Evolutionary conservation across 768 basidiomycete species (phyloP).

Genomic region (Leucogyrophana mollusca): DNA sequence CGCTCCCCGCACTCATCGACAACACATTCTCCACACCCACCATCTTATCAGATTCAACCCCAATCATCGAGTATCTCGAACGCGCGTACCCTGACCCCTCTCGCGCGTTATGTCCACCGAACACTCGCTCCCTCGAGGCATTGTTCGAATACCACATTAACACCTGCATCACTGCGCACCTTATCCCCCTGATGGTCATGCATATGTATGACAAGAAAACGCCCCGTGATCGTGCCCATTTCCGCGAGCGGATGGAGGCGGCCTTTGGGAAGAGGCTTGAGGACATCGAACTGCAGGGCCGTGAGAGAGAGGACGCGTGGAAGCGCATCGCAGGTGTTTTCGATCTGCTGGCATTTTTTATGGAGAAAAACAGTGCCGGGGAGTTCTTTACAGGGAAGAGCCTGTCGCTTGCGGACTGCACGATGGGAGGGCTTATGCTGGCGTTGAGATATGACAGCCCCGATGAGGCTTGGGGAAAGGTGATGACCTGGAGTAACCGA

Average conservation of each 20-base stretch:
- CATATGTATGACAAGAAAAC: conserved; percentile 22
- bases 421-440: conserved; percentile 22
- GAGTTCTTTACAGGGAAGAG: conserved; percentile 19
- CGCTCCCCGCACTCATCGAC: conserved; percentile 31
- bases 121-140: conserved; percentile 21
- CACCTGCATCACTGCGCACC: conserved; percentile 11
- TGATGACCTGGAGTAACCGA: conserved; percentile 26
- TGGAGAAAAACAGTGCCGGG: conserved; percentile 8
- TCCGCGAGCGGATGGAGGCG: conserved; percentile 15
- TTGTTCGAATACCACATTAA: conserved; percentile 19
- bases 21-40: conserved; percentile 17
- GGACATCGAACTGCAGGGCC: conserved; percentile 14
- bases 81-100: conserved; percentile 18
- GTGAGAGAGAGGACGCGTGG: conserved; percentile 21
- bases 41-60: conserved; percentile 32
- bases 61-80: conserved; percentile 38
- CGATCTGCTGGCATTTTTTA: conserved; percentile 3
- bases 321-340: conserved; percentile 19
- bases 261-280: conserved; percentile 5
- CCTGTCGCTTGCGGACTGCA: conserved; percentile 26
- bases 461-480: conserved; percentile 22
- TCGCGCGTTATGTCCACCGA: conserved; percentile 15
- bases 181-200: conserved; percentile 17
- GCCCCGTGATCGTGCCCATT: conserved; percentile 15
- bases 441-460: conserved; percentile 23